Evolutionary conservation across 1,284 basidiomycete species (phyloP).

Genomic region (Pseudozyma flocculosa): DNA sequence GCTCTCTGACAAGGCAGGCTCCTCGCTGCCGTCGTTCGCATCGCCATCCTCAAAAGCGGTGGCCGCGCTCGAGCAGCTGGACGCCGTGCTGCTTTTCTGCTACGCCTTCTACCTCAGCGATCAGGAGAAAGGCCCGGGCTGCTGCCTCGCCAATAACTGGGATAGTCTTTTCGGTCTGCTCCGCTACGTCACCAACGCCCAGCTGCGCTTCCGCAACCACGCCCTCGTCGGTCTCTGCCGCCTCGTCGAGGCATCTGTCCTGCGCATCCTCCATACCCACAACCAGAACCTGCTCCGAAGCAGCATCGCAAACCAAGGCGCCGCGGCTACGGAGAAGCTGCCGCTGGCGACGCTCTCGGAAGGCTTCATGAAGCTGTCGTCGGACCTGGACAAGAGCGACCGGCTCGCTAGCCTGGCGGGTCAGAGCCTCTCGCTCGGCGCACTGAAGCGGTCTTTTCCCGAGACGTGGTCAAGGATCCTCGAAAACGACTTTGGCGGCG

Average conservation of each 20-base stretch:
- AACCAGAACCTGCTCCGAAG: conserved; percentile 16
- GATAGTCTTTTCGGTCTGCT: conserved; percentile 30
- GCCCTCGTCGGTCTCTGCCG: conserved; percentile 34
- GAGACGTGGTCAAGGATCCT: not conserved
- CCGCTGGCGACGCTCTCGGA: not conserved
- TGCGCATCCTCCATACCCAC: conserved; percentile 26
- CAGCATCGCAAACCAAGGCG: not conserved
- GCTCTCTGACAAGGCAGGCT: not conserved
- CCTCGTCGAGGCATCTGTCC: conserved; percentile 30
- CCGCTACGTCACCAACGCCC: conserved; percentile 24
- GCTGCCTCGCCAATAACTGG: conserved; percentile 30
- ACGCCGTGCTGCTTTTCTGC: conserved; percentile 61
- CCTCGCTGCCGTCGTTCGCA: conserved; percentile 4
- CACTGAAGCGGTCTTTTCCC: conserved; percentile 3
- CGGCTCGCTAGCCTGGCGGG: conserved; percentile 6
- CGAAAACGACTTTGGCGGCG: not conserved
- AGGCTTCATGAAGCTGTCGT: not conserved
- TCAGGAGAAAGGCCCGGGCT: not conserved
- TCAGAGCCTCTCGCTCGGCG: conserved; percentile 2
- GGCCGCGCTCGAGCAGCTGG: conserved; percentile 60
- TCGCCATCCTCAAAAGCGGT: conserved; percentile 36
- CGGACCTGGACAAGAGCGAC: conserved; percentile 13
- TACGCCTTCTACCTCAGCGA: conserved; percentile 63
- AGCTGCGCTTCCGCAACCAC: conserved; percentile 17
- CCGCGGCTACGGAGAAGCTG: conserved; percentile 1